Conservation (phyloP, 176 grass and related monocot species). For the Musa troglodytarum region DNA sequence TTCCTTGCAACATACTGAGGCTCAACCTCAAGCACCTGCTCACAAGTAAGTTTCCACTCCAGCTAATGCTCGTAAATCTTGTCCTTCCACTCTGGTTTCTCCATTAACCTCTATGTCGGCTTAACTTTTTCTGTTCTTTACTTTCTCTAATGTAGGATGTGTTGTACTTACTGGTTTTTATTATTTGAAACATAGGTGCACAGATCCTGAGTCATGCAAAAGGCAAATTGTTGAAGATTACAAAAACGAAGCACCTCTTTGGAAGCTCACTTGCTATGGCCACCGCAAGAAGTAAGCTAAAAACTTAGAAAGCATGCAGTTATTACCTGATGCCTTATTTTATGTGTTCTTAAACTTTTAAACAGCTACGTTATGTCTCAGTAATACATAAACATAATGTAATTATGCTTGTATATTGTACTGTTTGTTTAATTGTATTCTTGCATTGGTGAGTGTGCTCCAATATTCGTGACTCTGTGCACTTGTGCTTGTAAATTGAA, state of each 20-base stretch:
- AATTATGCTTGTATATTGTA: not conserved
- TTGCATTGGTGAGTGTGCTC: not conserved
- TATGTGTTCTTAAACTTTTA: not conserved
- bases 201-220: slow-evolving; percentile 65
- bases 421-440: not conserved
- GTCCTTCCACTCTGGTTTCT: not conserved
- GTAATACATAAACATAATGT: not conserved
- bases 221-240: slow-evolving; percentile 69
- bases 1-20: slow-evolving; percentile 35
- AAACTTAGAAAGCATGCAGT: not conserved
- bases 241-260: slow-evolving; percentile 76
- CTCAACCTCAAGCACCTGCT: slow-evolving; percentile 28
- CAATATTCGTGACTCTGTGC: not conserved
- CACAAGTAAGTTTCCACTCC: slow-evolving; percentile 53
- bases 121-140: not conserved
- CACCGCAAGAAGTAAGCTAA: slow-evolving; percentile 47
- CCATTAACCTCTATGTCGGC: not conserved
- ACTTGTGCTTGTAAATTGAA: not conserved
- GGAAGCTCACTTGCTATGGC: slow-evolving; percentile 92
- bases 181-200: slow-evolving; percentile 46
- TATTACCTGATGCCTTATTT: not conserved
- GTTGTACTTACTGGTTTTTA: not conserved
- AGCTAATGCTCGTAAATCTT: not conserved
- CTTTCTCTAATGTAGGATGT: not conserved
- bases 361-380: not conserved